Conservation (phyloP, 1,284 basidiomycete genomes). For the Tilletia indica region DNA sequence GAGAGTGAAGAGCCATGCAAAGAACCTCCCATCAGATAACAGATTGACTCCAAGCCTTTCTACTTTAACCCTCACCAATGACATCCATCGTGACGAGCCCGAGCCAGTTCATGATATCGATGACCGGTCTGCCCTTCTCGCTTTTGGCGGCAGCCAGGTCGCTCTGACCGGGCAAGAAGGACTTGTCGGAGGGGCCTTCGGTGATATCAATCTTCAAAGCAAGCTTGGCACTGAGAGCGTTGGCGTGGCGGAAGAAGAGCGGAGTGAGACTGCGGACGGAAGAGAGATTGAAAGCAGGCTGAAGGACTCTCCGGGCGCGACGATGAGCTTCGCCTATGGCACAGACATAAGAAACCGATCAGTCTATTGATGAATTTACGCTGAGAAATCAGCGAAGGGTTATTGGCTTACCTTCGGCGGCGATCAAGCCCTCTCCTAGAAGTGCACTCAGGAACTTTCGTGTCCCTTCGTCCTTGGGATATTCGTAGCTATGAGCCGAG, state of each 20-base stretch:
- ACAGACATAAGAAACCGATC: neutral
- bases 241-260: slow-evolving; percentile 36
- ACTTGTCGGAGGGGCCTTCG: neutral
- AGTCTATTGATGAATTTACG: too few species aligned
- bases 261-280: slow-evolving; percentile 44
- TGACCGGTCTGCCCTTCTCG: slow-evolving; percentile 23
- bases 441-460: slow-evolving; percentile 32
- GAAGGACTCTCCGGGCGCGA: slow-evolving; percentile 44
- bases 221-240: slow-evolving; percentile 28
- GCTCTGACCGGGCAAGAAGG: slow-evolving; percentile 15
- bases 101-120: slow-evolving; percentile 38
- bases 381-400: neutral
- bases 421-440: slow-evolving; percentile 47
- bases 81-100: slow-evolving; percentile 41
- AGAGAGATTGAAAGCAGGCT: slow-evolving; percentile 45
- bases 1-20: neutral
- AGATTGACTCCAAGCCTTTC: too few species aligned
- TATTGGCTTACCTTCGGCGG: slow-evolving; percentile 35
- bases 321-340: slow-evolving; percentile 32
- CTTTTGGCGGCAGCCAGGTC: neutral
- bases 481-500: slow-evolving; percentile 32
- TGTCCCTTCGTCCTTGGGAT: slow-evolving; percentile 38
- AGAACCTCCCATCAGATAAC: neutral
- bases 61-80: slow-evolving; percentile 37
- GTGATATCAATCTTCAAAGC: slow-evolving; percentile 29